Percentiles rank a stretch among this genome's conserved stretches.
These are phyloP conservation scores for Thermothelomyces thermophilus DNA, from an alignment of 2,329 filamentous ascomycete genomes.

Conservation along the genomic window DNA sequence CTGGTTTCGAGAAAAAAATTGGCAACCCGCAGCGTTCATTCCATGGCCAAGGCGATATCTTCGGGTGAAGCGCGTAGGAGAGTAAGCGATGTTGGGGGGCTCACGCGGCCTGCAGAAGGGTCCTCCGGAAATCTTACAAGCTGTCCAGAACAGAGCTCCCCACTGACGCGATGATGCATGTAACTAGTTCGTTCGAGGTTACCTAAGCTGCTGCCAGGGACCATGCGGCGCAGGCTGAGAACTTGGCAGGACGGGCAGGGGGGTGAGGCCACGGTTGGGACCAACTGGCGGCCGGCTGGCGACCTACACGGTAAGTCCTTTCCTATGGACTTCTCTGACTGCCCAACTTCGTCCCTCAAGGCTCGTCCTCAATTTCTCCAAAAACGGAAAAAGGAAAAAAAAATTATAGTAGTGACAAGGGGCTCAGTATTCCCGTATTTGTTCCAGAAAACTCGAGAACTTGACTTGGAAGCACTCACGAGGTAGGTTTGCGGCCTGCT, in stretches of 20 bases:
- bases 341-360: too few species aligned
- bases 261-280: too few species aligned
- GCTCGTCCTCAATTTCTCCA: too few species aligned
- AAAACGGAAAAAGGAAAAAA: too few species aligned
- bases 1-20: conserved; percentile 24
- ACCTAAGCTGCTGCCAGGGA: conserved; percentile 7
- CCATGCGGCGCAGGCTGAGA: neutral
- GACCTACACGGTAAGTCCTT: too few species aligned
- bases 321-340: too few species aligned
- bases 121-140: conserved; percentile 4
- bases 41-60: conserved; percentile 15
- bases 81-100: neutral
- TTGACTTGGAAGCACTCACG: too few species aligned
- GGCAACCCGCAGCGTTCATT: conserved; percentile 16
- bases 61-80: neutral
- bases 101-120: neutral
- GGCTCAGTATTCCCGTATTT: too few species aligned
- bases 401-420: too few species aligned
- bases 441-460: too few species aligned
- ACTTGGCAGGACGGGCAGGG: too few species aligned
- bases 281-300: neutral
- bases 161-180: conserved; percentile 7
- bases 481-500: neutral
- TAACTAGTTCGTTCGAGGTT: neutral
- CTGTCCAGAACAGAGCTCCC: conserved; percentile 16